These are phyloP conservation scores for Thuidium tamariscinum DNA, from an alignment of 225 moss, liverwort and hornwort genomes.

Conservation along the genomic window DNA sequence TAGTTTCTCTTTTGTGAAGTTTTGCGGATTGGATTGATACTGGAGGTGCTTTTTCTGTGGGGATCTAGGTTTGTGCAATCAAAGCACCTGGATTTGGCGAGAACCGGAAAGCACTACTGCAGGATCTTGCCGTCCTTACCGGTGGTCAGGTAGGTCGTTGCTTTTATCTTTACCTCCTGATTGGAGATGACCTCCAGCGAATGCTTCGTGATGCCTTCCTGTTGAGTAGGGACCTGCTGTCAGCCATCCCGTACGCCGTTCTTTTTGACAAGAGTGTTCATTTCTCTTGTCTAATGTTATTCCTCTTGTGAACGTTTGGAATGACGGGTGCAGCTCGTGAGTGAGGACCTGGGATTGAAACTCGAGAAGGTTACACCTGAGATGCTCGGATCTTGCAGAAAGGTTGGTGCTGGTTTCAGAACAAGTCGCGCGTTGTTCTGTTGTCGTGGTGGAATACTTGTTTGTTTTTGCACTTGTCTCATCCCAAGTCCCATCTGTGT, in stretches of 20 bases:
- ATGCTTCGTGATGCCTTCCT: too few relatives aligned
- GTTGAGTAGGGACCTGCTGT: not conserved
- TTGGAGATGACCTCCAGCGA: not conserved
- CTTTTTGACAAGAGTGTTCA: not conserved
- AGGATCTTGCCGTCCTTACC: conserved; percentile 84
- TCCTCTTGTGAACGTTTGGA: too few relatives aligned
- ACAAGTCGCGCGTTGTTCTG: not conserved
- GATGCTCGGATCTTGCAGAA: conserved; percentile 76
- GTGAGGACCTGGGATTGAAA: conserved; percentile 88
- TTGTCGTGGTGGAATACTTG: not conserved
- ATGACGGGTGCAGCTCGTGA: conserved; percentile 51
- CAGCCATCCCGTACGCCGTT: too few relatives aligned
- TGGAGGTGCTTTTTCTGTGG: not conserved
- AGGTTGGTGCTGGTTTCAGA: conserved; percentile 17
- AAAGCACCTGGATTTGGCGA: conserved; percentile 99
- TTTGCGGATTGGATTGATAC: not conserved
- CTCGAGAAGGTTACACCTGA: conserved; percentile 68
- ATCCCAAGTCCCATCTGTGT: not conserved
- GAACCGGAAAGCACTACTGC: conserved; percentile 76
- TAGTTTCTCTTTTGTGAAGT: not conserved
- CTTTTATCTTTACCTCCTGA: not conserved
- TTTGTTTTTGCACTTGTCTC: not conserved
- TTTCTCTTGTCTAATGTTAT: not conserved
- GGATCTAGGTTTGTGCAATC: conserved; percentile 70
- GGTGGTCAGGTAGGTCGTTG: conserved; percentile 67